These are phyloP conservation scores for Ammopiptanthus mongolicus DNA, from an alignment of 306 rosid genomes.

Conservation along the genomic window DNA sequence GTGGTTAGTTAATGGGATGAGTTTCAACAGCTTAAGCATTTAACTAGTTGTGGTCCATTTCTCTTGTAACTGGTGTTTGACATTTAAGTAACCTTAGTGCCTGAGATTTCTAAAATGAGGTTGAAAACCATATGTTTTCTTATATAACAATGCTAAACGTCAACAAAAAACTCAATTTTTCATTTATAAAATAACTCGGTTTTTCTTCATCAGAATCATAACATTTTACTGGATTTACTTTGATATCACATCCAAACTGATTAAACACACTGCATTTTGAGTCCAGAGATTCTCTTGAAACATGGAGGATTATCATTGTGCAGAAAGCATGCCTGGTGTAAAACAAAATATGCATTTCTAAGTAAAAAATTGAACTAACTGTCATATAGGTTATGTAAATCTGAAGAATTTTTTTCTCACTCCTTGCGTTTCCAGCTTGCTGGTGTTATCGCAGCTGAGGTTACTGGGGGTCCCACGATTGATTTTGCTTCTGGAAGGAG, in stretches of 20 bases:
- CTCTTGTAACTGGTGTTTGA: not conserved
- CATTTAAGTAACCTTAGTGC: not conserved
- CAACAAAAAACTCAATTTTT: not conserved
- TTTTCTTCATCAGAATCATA: constrained; percentile 4
- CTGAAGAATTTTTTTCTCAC: constrained; percentile 11
- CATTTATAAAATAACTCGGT: not conserved
- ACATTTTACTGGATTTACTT: not conserved
- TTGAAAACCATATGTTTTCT: constrained; percentile 15
- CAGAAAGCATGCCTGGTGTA: not conserved
- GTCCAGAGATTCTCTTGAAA: constrained; percentile 13
- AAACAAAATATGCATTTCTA: not conserved
- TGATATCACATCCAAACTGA: not conserved
- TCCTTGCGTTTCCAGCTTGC: constrained; percentile 80
- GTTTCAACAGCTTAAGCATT: constrained; percentile 8
- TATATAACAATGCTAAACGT: not conserved
- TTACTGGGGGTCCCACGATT: constrained; percentile 90
- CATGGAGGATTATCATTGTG: not conserved
- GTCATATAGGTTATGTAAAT: not conserved
- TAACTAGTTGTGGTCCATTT: constrained; percentile 9
- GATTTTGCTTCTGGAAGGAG: constrained; percentile 83
- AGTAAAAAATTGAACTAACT: not conserved
- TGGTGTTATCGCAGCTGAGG: constrained; percentile 95
- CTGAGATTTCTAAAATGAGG: not conserved
- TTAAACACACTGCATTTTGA: constrained; percentile 3
- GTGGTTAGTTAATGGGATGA: not conserved